Evolutionary conservation across 2,329 filamentous ascomycete species (phyloP).

Genomic region (Zymoseptoria passerinii): DNA sequence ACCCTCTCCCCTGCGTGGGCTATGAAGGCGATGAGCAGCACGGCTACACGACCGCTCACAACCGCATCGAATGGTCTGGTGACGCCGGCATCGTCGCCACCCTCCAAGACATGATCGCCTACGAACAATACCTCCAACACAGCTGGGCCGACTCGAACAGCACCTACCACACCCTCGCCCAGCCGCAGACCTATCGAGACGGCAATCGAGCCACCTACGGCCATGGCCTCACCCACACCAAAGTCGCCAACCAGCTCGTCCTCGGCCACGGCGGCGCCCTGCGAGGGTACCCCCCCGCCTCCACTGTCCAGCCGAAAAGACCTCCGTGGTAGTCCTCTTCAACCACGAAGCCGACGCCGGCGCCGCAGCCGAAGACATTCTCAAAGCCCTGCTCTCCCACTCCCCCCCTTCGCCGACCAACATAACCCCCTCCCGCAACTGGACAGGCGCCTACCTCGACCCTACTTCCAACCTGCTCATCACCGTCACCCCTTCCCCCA

Average conservation of each 20-base stretch:
- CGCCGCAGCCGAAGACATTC: constrained; percentile 24
- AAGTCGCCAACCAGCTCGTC: constrained; percentile 22
- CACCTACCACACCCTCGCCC: constrained; percentile 29
- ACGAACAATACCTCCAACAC: constrained; percentile 35
- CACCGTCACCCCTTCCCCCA: constrained; percentile 13
- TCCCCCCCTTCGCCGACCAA: constrained; percentile 1
- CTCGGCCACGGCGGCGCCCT: constrained; percentile 38
- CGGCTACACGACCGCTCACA: constrained; percentile 33
- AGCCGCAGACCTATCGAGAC: constrained; percentile 28
- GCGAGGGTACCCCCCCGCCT: constrained; percentile 34
- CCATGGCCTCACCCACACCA: constrained; percentile 29
- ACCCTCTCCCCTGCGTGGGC: constrained; percentile 35
- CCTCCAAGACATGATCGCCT: constrained; percentile 40
- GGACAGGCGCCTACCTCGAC: constrained; percentile 35
- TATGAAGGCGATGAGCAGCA: constrained; percentile 36
- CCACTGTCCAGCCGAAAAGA: constrained; percentile 29
- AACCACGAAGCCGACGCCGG: constrained; percentile 32
- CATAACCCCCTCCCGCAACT: constrained; percentile 16
- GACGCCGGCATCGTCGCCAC: constrained; percentile 40
- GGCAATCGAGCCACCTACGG: constrained; percentile 32
- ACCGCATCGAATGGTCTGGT: constrained; percentile 40
- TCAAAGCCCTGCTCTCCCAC: constrained; percentile 25
- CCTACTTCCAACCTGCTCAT: constrained; percentile 30
- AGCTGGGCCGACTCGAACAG: constrained; percentile 27
- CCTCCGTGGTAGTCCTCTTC: constrained; percentile 36